Percentiles rank a stretch among this genome's conserved stretches.
phyloP scores from a whole-genome alignment of 2,329 filamentous ascomycete species.

The Curvularia sp. region DNA sequence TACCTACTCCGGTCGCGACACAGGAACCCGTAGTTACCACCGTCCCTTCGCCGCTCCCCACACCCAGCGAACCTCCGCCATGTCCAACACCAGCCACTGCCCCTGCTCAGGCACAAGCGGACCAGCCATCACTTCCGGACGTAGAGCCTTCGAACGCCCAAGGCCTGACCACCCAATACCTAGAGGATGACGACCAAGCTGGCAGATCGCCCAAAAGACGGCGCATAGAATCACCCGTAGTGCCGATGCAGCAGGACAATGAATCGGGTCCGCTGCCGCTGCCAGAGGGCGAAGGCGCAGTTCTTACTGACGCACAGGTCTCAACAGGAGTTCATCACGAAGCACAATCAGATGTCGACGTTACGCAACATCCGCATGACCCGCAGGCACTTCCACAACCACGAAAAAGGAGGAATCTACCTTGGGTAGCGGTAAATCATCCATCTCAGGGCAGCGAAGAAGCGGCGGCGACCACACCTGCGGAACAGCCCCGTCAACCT shows the following conservation, averaged over 20 bases:
- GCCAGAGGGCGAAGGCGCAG: background rate
- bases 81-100: slow-evolving; percentile 6
- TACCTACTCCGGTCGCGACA: slow-evolving; percentile 36
- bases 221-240: slow-evolving; percentile 23
- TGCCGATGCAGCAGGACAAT: background rate
- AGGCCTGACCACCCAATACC: slow-evolving; percentile 10
- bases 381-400: slow-evolving; percentile 16
- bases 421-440: slow-evolving; percentile 45
- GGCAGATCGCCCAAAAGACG: slow-evolving; percentile 33
- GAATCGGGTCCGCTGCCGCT: background rate
- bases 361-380: slow-evolving; percentile 1
- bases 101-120: slow-evolving; percentile 3
- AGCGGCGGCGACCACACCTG: slow-evolving; percentile 9
- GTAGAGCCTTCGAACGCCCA: background rate
- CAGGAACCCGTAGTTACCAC: slow-evolving; percentile 24
- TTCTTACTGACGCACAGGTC: background rate
- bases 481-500: slow-evolving; percentile 23
- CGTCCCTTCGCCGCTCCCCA: background rate
- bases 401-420: slow-evolving; percentile 19
- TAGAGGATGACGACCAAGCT: slow-evolving; percentile 19
- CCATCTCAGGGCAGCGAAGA: slow-evolving; percentile 24
- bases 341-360: background rate
- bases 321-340: background rate
- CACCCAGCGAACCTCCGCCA: background rate
- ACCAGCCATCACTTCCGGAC: background rate